A percentile compares a stretch with the other conserved stretches of the same genome.
These are phyloP conservation scores for Tetrahymena malaccensis DNA, from an alignment of 73 alveolate species.

Conservation along the genomic window DNA sequence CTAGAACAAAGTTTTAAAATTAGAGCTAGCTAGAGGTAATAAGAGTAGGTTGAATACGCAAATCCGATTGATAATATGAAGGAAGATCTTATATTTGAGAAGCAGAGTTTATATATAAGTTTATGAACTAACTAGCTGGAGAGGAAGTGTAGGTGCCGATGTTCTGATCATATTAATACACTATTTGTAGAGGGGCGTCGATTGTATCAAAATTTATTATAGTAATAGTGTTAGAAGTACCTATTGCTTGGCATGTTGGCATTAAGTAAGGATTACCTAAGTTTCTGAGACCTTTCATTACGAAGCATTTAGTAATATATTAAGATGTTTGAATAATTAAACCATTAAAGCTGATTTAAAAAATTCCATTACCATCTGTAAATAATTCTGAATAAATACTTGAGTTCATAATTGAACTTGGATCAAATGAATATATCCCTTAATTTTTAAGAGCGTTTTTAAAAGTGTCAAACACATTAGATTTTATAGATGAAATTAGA, in stretches of 20 bases:
- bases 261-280: neutral
- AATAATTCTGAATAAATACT: neutral
- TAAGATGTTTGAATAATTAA: neutral
- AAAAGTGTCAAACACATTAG: neutral
- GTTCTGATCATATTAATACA: neutral
- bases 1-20: neutral
- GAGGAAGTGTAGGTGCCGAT: neutral
- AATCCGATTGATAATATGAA: neutral
- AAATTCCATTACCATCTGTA: neutral
- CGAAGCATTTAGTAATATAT: neutral
- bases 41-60: neutral
- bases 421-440: neutral
- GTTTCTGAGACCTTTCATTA: neutral
- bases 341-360: neutral
- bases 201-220: neutral
- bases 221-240: neutral
- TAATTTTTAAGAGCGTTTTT: neutral
- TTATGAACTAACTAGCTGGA: neutral
- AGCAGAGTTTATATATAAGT: neutral
- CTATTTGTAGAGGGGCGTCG: neutral
- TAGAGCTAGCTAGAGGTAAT: neutral
- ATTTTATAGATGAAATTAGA: neutral
- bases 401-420: neutral
- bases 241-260: neutral
- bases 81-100: neutral